phyloP scores from a whole-genome alignment of 805 yeast species.

The Metschnikowia bowlesiae region DNA sequence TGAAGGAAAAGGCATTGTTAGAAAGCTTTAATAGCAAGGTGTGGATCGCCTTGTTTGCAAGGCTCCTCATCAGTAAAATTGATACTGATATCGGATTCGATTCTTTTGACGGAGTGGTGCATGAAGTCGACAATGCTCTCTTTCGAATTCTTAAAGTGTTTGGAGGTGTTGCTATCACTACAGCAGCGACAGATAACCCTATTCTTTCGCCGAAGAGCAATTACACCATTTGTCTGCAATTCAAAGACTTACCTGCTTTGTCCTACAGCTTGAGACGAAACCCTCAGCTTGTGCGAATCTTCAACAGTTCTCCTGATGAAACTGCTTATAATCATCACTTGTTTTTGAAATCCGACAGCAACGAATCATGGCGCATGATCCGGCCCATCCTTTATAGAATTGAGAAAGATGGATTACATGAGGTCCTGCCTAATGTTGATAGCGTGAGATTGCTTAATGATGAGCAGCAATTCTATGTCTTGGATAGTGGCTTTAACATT shows the following conservation, averaged over 20 bases:
- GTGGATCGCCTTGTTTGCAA: conserved; percentile 28
- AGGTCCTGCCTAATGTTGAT: conserved; percentile 19
- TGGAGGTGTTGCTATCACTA: conserved; percentile 20
- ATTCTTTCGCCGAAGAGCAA: conserved; percentile 13
- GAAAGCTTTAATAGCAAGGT: conserved; percentile 30
- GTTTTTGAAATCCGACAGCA: conserved; percentile 20
- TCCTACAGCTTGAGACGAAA: conserved; percentile 33
- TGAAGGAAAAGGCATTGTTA: conserved; percentile 24
- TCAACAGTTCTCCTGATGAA: conserved; percentile 44
- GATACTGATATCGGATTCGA: conserved; percentile 34
- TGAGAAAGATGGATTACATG: neutral
- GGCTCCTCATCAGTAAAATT: conserved; percentile 31
- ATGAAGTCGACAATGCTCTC: conserved; percentile 24
- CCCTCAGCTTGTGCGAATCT: conserved; percentile 32
- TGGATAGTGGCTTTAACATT: conserved; percentile 28
- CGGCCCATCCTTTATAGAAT: conserved; percentile 26
- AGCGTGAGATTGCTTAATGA: neutral
- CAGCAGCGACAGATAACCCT: conserved; percentile 20
- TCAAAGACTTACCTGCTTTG: conserved; percentile 26
- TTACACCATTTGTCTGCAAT: conserved; percentile 24
- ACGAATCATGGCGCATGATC: conserved; percentile 22
- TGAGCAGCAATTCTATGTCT: conserved; percentile 18
- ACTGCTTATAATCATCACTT: conserved; percentile 38
- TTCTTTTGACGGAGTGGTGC: conserved; percentile 24
- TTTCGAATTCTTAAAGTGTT: conserved; percentile 25